Evolutionary conservation across 2,329 filamentous ascomycete species (phyloP), one percentile per base, ranked within the genome.

Genomic region (Cryphonectria parasitica): DNA sequence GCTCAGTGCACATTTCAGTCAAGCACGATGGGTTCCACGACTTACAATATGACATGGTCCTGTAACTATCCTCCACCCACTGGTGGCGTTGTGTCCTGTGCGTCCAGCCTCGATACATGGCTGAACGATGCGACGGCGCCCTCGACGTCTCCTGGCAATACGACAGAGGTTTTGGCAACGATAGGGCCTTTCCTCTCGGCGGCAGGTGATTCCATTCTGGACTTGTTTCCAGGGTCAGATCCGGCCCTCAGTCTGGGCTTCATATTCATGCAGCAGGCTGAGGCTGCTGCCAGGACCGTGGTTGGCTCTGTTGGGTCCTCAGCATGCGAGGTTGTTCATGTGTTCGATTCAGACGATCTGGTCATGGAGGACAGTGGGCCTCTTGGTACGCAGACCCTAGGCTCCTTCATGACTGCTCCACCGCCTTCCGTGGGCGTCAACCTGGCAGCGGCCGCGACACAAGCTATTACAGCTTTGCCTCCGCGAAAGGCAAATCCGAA

Each of bases 21-120:
- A 8, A 69, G n/a, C 15, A 52, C 62, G 11, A 25, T 45, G 31
- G 67, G 71, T 1, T 68, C 68, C 4, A 62, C 67, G 13, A 72
- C 69, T 66, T 52, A 71, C 60, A 73, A 72, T 22, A 69, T 74
- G 11, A 72, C 74, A 11, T 77, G 74, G 73, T 72, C 70, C 0
- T 77, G 75, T 54, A 36, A 70, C 22, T 75, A 74, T 52, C 75
- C 75, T 22, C 74, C 74, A 2, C 69, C 67, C 25, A 65, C 73
- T 8, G 75, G 74, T 45, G 70, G 67, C 11, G 72, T 72, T 43
- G 71, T 72, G 34, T 52, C 63, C n/a, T 77, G 75, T 58, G 71
- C 74, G 25, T 64, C 56, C 13, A 66, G 62, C 4, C 72, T 76
- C 10, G 64, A 70, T n/a, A 64, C 67, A 4, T 77, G 75, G 75